These are phyloP conservation scores for Coemansia guatemalensis DNA, from an alignment of 192 early-diverging fungal genomes.

Conservation along the genomic window DNA sequence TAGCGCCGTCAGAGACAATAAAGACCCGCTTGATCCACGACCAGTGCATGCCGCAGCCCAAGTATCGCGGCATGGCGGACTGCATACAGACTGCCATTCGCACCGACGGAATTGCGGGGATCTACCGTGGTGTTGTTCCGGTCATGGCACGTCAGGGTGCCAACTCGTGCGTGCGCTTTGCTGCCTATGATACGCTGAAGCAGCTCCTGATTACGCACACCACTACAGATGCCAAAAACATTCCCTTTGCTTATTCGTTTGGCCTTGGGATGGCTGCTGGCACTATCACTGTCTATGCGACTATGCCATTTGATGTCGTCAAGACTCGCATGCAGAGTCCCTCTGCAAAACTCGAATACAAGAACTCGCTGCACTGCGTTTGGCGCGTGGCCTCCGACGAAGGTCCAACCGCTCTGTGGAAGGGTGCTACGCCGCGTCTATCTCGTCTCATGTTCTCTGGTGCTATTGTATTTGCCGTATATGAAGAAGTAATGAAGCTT, in stretches of 20 bases:
- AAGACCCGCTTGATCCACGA: conserved; percentile 97
- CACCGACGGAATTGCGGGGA: conserved; percentile 72
- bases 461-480: conserved; percentile 55
- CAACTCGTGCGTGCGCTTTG: conserved; percentile 91
- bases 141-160: conserved; percentile 96
- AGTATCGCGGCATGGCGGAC: conserved; percentile 79
- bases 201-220: conserved; percentile 38
- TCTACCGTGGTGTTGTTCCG: conserved; percentile 88
- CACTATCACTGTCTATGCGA: conserved; percentile 90
- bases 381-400: conserved; percentile 70
- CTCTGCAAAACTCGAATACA: conserved; percentile 67
- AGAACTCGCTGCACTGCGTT: conserved; percentile 71
- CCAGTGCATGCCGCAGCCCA: conserved; percentile 67
- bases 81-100: conserved; percentile 67
- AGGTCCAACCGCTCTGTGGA: conserved; percentile 87
- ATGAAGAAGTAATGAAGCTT: conserved; percentile 50
- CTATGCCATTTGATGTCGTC: conserved; percentile 97
- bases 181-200: conserved; percentile 79
- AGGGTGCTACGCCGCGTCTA: conserved; percentile 89
- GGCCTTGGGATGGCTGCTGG: conserved; percentile 82
- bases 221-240: background rate
- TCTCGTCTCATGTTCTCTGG: conserved; percentile 67
- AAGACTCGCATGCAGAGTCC: conserved; percentile 97
- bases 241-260: conserved; percentile 64
- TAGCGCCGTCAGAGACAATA: conserved; percentile 93